Conservation (phyloP, 805 yeast species). For the Yarrowia divulgata region DNA sequence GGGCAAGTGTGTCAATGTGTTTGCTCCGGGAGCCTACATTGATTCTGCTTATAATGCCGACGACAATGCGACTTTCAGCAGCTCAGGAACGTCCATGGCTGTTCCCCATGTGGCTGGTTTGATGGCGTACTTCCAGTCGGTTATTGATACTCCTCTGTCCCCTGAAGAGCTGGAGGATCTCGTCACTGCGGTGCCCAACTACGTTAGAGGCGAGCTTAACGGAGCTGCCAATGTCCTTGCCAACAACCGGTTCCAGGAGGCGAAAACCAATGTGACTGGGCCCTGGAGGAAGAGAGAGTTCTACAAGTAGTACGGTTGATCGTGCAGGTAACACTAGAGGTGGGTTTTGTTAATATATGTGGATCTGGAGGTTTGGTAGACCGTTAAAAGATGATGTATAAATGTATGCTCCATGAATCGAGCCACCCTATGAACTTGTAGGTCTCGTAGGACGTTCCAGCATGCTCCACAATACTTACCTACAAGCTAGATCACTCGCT, state of each 20-base stretch:
- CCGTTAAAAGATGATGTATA: too few species aligned
- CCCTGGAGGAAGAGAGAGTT: background rate
- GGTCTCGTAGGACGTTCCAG: background rate
- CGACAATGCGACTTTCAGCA: conserved; percentile 46
- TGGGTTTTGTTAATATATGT: too few species aligned
- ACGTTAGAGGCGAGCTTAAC: conserved; percentile 22
- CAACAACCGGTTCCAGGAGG: conserved; percentile 46
- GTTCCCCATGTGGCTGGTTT: conserved; percentile 94
- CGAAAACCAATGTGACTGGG: background rate
- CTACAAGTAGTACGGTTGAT: too few species aligned
- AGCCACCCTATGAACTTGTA: background rate
- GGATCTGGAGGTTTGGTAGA: too few species aligned
- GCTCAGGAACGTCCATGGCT: conserved; percentile 95
- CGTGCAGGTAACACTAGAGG: too few species aligned
- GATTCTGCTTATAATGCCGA: conserved; percentile 58
- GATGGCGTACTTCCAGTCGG: conserved; percentile 70
- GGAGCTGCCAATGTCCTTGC: conserved; percentile 28
- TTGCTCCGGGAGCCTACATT: conserved; percentile 94
- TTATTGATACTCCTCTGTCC: conserved; percentile 12
- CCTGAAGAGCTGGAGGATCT: conserved; percentile 22
- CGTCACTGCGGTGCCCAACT: conserved; percentile 10
- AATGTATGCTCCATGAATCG: too few species aligned
- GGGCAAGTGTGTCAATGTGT: conserved; percentile 94
- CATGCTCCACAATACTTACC: too few species aligned
- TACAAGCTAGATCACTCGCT: background rate